phyloP scores from a whole-genome alignment of 2,329 filamentous ascomycete species.

The Aureobasidium lini region DNA sequence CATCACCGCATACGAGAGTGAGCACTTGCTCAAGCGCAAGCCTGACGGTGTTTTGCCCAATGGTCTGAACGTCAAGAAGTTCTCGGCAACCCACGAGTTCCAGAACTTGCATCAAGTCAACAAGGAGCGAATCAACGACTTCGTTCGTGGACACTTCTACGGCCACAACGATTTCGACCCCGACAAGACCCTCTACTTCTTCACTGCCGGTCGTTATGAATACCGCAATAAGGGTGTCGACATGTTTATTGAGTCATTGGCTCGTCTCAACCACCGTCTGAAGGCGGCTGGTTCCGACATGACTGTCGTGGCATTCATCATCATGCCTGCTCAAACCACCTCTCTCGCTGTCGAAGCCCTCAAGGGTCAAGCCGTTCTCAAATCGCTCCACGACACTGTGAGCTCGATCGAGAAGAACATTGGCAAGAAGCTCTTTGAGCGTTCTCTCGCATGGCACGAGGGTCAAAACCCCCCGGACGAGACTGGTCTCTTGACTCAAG shows the following conservation, averaged over 20 bases:
- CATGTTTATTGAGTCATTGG: conserved; percentile 98
- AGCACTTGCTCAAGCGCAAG: conserved; percentile 89
- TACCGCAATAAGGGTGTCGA: conserved; percentile 98
- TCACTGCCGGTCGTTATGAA: conserved; percentile 94
- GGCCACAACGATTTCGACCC: conserved; percentile 96
- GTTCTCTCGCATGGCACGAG: conserved; percentile 90
- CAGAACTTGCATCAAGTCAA: conserved; percentile 95
- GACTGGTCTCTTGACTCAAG: conserved; percentile 86
- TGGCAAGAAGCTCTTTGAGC: conserved; percentile 88
- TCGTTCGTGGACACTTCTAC: conserved; percentile 96
- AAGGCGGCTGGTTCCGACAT: conserved; percentile 80
- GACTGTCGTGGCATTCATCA: conserved; percentile 95
- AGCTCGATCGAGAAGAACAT: conserved; percentile 89
- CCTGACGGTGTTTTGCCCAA: conserved; percentile 95
- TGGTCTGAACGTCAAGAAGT: conserved; percentile 96
- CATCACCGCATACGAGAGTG: conserved; percentile 96
- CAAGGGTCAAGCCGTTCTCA: conserved; percentile 95
- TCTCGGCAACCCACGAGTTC: conserved; percentile 97
- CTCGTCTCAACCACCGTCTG: conserved; percentile 86
- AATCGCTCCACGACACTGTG: conserved; percentile 87
- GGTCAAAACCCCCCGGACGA: conserved; percentile 90
- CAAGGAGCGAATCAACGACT: conserved; percentile 97
- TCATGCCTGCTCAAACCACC: conserved; percentile 95
- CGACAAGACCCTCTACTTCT: conserved; percentile 95
- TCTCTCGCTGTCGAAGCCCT: conserved; percentile 92